Conservation (phyloP, 352 stramenopile genomes). For the Pythium periplocum region DNA sequence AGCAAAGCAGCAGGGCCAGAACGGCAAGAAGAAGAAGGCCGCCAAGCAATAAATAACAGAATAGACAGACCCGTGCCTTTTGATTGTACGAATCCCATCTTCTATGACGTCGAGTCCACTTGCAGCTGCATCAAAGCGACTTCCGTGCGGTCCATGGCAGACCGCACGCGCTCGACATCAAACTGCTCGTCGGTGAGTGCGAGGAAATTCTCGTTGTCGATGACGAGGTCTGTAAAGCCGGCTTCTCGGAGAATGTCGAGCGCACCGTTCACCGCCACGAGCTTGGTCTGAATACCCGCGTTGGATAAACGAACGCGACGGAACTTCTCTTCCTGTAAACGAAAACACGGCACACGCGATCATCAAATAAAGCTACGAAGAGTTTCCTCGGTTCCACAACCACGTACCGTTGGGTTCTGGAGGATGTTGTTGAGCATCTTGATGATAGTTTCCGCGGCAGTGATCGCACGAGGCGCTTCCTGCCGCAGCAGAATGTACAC, state of each 20-base stretch:
- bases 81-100: too few species aligned
- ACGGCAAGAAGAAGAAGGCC: slow-evolving; percentile 24
- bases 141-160: slow-evolving; percentile 49
- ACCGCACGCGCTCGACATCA: slow-evolving; percentile 40
- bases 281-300: slow-evolving; percentile 50
- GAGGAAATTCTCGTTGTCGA: slow-evolving; percentile 57
- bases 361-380: background rate
- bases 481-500: slow-evolving; percentile 67
- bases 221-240: slow-evolving; percentile 31
- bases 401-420: slow-evolving; percentile 46
- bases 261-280: slow-evolving; percentile 49
- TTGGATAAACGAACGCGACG: slow-evolving; percentile 61
- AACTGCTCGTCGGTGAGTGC: slow-evolving; percentile 34
- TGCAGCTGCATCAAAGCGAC: slow-evolving; percentile 64
- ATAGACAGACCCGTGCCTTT: too few species aligned
- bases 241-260: slow-evolving; percentile 56
- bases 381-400: background rate
- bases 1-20: slow-evolving; percentile 9
- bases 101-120: slow-evolving; percentile 28
- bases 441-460: slow-evolving; percentile 53
- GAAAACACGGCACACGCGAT: background rate
- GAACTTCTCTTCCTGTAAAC: slow-evolving; percentile 60
- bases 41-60: background rate
- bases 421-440: slow-evolving; percentile 70
- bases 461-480: slow-evolving; percentile 38